Base-by-base conservation (phyloP, 1,284 basidiomycete genomes). In the Agaricales sp. region DNA sequence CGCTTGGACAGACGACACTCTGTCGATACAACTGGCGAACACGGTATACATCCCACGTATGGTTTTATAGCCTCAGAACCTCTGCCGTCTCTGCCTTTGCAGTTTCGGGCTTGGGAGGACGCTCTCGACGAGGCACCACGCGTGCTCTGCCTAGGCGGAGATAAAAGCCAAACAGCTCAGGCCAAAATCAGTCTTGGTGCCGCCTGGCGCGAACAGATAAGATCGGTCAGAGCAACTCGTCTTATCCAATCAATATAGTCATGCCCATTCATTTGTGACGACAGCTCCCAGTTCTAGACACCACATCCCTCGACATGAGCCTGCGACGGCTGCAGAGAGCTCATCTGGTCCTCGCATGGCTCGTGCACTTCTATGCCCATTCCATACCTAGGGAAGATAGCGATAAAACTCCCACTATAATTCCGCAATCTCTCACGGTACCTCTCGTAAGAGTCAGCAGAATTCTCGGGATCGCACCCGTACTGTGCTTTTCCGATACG, bases 401-500 rank as follows among this genome's bases (percentile, higher is more conserved):
- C 37, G 58, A 63, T n/a, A 14, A 48, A 1, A 63, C 61, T 45
- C 64, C 70, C 1, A 64, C 79, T 45, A 58, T 74, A 46, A 74
- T 96, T 26, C 94, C 93, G 1, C 74, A 77, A 50, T 75, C 85
- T 6, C 71, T 98, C 41, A 77, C 90, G 0, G 66, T 92, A n/a
- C 95, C 93, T 0, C 73, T 95, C 22, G 77, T 88, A 23, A 63
- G 74, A 19, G 80, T 95, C 46, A 95, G 92, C 3, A 73, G 74
- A 13, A 66, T 78, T 49, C 77, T 99, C 45, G 83, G 82, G 48
- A 82, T 96, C 21, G 92, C 95, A 1, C 95, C 95, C 0, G 79
- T 99, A 53, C 72, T 98, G 51, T 98, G 94, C 0, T 99, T 95
- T 61, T 90, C 95, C 26, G 94, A 96, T 62, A 92, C 89, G 2